Evolutionary conservation across 768 basidiomycete genomes (phyloP), one percentile per base, ranked within the genome.

Genomic region (Termitomyces titanicus): DNA sequence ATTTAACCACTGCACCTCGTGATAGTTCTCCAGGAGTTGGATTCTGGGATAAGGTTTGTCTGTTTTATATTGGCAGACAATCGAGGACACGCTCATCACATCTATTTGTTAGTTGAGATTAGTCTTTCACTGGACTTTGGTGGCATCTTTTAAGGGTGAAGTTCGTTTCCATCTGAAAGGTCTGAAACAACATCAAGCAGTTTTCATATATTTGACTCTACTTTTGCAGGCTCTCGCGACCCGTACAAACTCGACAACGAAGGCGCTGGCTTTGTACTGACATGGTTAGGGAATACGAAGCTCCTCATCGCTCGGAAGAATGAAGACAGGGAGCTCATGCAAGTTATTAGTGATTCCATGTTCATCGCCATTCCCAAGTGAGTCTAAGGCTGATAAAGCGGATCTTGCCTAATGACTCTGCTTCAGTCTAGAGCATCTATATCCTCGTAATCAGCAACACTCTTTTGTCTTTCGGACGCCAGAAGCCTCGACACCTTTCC

Each of bases 21-120:
- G 95, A 98, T 70, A 77, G 82, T 20, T 95, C 93, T 2, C 89
- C 92, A 12, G 78, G 82, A 10, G 64, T 96, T 58, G 95, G 94
- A 7, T 96, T 97, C 68, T 97, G 95, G 95, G 95, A 98, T 68
- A 98, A 97, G 79, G 85, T 89, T 56, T 62, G 76, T 49, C 10
- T 37, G 13, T 12, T 38, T 12, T 29, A 11, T 25, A 10, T 12
- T n/a, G n/a, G 4, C 13, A 12, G 13, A 17, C 3, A 25, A 31
- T 31, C 24, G 3, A 29, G n/a, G 17, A 13, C 24, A 34, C 11
- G 22, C 6, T 25, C 34, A 54, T 24, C 59, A 47, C 55, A 46
- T 31, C 35, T 46, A 31, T 43, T 27, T 39, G 40, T 24, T 57
- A 90, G 88, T 66, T 94, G 62, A 79, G 90, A 25, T 74, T 94